Base-by-base conservation (phyloP, 805 yeast species). In the Teunomyces lycoperdinae region DNA sequence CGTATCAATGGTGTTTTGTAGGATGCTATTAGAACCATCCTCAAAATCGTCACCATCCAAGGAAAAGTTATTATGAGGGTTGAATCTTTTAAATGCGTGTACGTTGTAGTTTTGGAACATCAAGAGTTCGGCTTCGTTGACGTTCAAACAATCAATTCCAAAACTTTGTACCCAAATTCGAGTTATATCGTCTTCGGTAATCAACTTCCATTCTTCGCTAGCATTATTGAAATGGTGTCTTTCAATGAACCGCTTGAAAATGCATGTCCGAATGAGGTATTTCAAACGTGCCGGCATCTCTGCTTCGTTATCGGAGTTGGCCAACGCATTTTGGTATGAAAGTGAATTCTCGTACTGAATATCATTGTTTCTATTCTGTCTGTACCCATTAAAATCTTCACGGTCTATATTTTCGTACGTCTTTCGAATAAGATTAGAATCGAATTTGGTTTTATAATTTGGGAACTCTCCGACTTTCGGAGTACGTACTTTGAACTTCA, bases 121-220 rank as follows among this genome's bases (percentile, higher is more conserved):
- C 42, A 62, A 59, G 42, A 67, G 63, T 50, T 80, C 82, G 1
- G 81, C 81, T 54, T 79, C 79, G 48, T 74, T 73, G 48, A 83
- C 64, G 54, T 75, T 69, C 63, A 81, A 53, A 53, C 83, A 74
- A 42, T 73, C 70, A 54, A 85, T 60, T n/a, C 82, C 76, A 56
- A 71, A 74, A 61, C 86, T 67, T 50, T 66, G 62, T 42, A 79
- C 68, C 89, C 87, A 76, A 38, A 76, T 71, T 47, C 68, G 66
- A 11, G 82, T 74, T 3, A 74, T 69, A 2, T 73, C 58, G 54
- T 84, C 88, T 59, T 85, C 92, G 4, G 88, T 77, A 5, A 85
- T 72, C 20, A 84, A 62, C 20, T 70, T 67, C 90, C 90, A 85
- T 31, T 71, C 63, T 27, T 61, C 61, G 3, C 43, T 46, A 17